These are phyloP conservation scores for Candida schatavii DNA, from an alignment of 805 yeast genomes.

Conservation along the genomic window DNA sequence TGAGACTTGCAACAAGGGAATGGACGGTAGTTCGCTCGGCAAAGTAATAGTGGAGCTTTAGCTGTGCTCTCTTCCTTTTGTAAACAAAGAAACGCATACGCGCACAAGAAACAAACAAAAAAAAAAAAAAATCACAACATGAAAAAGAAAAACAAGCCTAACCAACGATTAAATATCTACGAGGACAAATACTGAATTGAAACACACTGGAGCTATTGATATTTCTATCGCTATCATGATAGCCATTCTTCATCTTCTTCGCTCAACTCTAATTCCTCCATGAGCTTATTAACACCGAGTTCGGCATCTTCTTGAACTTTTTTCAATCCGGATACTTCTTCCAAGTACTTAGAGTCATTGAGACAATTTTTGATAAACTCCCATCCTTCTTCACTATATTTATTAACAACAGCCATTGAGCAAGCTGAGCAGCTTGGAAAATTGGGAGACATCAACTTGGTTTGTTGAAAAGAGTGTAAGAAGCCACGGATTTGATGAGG, in stretches of 20 bases:
- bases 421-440: conserved; percentile 88
- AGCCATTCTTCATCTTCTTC: conserved; percentile 28
- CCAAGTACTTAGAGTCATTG: conserved; percentile 63
- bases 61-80: no score
- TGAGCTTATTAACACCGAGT: conserved; percentile 31
- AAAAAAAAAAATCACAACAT: conserved; percentile 1
- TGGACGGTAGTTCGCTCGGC: no score
- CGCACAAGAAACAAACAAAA: not conserved
- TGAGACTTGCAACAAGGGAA: no score
- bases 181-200: no score
- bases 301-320: conserved; percentile 74
- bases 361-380: conserved; percentile 73
- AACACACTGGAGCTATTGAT: no score
- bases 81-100: conserved; percentile 4
- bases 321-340: conserved; percentile 74
- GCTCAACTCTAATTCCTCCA: conserved; percentile 22
- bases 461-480: conserved; percentile 58
- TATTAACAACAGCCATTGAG: conserved; percentile 54
- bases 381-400: conserved; percentile 64
- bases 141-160: not conserved
- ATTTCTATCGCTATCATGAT: no score
- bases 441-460: conserved; percentile 67
- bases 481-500: conserved; percentile 95
- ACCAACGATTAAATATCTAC: not conserved
- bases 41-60: no score